Conservation (phyloP, 169 alveolate species). For the Eimeria praecox region DNA sequence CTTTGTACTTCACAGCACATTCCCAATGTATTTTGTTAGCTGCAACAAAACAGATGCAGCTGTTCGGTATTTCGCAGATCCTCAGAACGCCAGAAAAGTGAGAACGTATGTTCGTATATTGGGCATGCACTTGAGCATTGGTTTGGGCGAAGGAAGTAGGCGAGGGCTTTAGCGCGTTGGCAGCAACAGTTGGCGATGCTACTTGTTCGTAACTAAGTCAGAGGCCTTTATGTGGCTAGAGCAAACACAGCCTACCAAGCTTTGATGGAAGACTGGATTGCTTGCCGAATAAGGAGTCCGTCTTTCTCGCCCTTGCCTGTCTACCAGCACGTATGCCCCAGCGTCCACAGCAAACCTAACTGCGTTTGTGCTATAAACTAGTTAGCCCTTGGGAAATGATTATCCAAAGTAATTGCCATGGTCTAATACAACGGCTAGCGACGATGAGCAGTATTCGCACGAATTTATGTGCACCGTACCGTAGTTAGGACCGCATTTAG, state of each 20-base stretch:
- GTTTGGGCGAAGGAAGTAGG: not conserved
- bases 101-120: not conserved
- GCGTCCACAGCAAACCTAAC: not conserved
- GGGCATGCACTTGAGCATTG: not conserved
- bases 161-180: not conserved
- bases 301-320: not conserved
- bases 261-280: not conserved
- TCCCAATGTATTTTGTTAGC: not conserved
- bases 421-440: not conserved
- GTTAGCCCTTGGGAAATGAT: no score
- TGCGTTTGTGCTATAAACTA: not conserved
- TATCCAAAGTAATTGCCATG: not conserved
- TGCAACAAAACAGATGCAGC: not conserved
- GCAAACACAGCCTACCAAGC: not conserved
- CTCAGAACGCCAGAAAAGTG: not conserved
- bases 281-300: not conserved
- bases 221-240: not conserved
- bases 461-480: not conserved
- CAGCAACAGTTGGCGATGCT: not conserved
- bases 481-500: no score
- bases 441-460: not conserved
- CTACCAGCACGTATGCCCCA: not conserved
- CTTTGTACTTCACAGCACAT: not conserved
- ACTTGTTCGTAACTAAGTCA: not conserved
- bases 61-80: not conserved